Percentiles rank a stretch among this genome's conserved stretches.
These are phyloP conservation scores for Calonectria leucothoes DNA, from an alignment of 2,329 filamentous ascomycete genomes.

Conservation along the genomic window DNA sequence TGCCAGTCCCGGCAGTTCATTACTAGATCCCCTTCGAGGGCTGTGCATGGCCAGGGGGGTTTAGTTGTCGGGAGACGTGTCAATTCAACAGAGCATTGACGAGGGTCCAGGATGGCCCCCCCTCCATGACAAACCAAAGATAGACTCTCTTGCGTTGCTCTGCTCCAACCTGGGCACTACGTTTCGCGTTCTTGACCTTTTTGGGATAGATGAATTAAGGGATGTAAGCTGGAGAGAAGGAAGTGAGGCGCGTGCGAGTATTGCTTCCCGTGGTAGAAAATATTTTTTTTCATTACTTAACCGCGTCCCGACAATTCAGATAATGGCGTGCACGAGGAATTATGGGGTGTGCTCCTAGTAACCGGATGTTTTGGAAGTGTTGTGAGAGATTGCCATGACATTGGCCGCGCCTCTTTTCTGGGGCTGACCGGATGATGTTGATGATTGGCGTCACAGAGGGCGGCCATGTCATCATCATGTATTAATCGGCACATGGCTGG, in stretches of 20 bases:
- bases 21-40: slow-evolving; percentile 12
- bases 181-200: slow-evolving; percentile 15
- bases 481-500: slow-evolving; percentile 38
- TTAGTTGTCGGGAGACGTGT: slow-evolving; percentile 21
- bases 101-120: slow-evolving; percentile 9
- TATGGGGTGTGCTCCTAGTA: slow-evolving; percentile 8
- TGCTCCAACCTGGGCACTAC: background rate
- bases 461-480: slow-evolving; percentile 41
- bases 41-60: slow-evolving; percentile 5
- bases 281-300: background rate
- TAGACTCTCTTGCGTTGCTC: slow-evolving; percentile 6
- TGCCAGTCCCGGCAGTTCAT: slow-evolving; percentile 36
- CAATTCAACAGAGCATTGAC: background rate
- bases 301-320: background rate
- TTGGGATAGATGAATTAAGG: background rate
- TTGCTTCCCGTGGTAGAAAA: background rate
- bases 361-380: slow-evolving; percentile 27
- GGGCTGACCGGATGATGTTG: slow-evolving; percentile 20
- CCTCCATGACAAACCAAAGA: slow-evolving; percentile 15
- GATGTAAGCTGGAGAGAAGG: background rate
- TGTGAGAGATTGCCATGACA: slow-evolving; percentile 32
- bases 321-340: background rate
- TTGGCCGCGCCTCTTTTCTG: slow-evolving; percentile 24
- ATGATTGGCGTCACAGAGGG: slow-evolving; percentile 29
- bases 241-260: background rate